These are phyloP conservation scores for Alternaria ethzedia DNA, from an alignment of 2,329 filamentous ascomycete species.

Conservation along the genomic window DNA sequence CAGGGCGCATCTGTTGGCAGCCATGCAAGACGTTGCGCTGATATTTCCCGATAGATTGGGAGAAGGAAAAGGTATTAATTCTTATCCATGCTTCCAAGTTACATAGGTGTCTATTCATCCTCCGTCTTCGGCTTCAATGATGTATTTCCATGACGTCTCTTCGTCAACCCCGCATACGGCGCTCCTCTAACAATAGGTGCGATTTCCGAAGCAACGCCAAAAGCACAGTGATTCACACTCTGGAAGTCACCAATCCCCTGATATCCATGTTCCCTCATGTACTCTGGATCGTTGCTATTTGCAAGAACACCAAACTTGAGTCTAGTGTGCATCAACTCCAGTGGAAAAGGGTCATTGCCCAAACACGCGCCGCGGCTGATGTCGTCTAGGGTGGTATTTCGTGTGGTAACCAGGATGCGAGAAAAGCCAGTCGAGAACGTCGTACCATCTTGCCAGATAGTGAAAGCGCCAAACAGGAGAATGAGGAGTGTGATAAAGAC, in stretches of 20 bases:
- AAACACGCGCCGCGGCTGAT: slow-evolving; percentile 50
- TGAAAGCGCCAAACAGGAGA: slow-evolving; percentile 35
- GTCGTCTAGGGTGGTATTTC: slow-evolving; percentile 45
- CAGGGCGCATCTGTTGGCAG: not conserved
- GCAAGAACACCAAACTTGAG: slow-evolving; percentile 48
- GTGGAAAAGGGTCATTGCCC: slow-evolving; percentile 49
- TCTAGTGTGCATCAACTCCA: slow-evolving; percentile 45
- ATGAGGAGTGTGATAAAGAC: slow-evolving; percentile 37
- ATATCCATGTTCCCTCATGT: slow-evolving; percentile 24
- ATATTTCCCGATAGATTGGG: no score
- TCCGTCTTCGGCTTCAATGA: not conserved
- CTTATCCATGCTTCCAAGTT: no score
- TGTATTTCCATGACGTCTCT: not conserved
- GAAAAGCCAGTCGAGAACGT: slow-evolving; percentile 45
- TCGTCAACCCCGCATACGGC: slow-evolving; percentile 29
- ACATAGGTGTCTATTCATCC: not conserved
- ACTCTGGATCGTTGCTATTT: slow-evolving; percentile 34
- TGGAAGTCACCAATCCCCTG: slow-evolving; percentile 22
- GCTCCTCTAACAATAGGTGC: slow-evolving; percentile 26
- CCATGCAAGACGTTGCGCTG: no score
- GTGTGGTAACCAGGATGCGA: slow-evolving; percentile 44
- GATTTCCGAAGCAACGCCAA: slow-evolving; percentile 39
- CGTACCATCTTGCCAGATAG: slow-evolving; percentile 44
- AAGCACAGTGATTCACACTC: slow-evolving; percentile 36
- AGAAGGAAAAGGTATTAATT: no score